Evolutionary conservation across 1,284 basidiomycete genomes (phyloP).

Genomic region (Melanopsichium pennsylvanicum): DNA sequence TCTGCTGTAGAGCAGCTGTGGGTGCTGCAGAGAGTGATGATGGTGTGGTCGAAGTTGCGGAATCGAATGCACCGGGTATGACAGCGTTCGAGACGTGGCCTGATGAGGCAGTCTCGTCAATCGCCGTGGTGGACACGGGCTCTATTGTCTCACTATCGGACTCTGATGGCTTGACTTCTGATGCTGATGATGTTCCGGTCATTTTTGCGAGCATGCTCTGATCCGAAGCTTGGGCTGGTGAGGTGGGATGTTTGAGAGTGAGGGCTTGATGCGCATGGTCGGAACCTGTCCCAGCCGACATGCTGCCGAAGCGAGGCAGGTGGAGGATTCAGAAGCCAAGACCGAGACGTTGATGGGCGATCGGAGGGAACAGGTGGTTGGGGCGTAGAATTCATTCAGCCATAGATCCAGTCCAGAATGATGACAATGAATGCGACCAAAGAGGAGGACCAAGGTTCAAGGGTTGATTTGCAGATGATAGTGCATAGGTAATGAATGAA

Average conservation of each 20-base stretch:
- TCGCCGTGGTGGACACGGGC: background rate
- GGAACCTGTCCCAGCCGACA: constrained; percentile 14
- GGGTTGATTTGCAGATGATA: too few species aligned
- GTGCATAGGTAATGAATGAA: too few species aligned
- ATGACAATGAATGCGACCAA: too few species aligned
- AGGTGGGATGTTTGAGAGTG: background rate
- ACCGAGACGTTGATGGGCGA: background rate
- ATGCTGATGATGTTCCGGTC: too few species aligned
- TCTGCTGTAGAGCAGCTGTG: too few species aligned
- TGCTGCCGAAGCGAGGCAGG: constrained; percentile 9
- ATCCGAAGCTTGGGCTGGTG: too few species aligned
- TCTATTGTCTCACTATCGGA: background rate
- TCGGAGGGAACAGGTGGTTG: too few species aligned
- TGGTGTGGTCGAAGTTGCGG: background rate
- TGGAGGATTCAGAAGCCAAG: background rate
- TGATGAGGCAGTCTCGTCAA: background rate
- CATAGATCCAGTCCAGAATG: too few species aligned
- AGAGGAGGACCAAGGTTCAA: too few species aligned
- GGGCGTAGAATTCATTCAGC: too few species aligned
- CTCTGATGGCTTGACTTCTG: background rate
- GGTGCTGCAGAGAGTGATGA: too few species aligned
- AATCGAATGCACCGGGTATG: constrained; percentile 8
- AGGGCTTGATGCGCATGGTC: constrained; percentile 1
- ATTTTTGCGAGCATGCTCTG: too few species aligned
- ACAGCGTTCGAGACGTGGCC: constrained; percentile 1